Base-by-base conservation (phyloP, 805 yeast genomes). In the Kodamaea laetipori region DNA sequence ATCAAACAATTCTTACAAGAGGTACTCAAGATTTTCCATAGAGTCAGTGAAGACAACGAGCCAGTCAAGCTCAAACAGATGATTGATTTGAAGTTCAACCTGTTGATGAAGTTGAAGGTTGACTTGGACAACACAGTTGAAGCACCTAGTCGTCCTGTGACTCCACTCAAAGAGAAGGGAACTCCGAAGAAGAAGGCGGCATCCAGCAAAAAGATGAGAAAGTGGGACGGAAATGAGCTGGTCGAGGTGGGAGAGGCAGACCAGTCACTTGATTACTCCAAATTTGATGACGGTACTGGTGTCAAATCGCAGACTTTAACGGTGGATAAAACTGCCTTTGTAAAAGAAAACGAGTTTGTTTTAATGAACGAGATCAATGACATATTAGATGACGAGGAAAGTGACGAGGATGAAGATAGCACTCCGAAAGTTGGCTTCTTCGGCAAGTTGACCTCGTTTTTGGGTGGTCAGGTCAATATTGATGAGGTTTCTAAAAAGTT, bases 401-500 rank as follows among this genome's bases (percentile, higher is more conserved):
- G 61, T 17, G 66, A 61, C 3, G 61, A 53, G 2, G 65, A 57
- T 0, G 60, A 55, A 4, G 54, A 46, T 2, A 46, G 36, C 2
- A 50, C 35, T 2, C 40, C 46, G 4, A 19, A 35, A 7, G 46
- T 41, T 9, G 65, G 69, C 5, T 62, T 71, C 45, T 62, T 71
- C 38, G 53, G 63, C 4, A 69, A 67, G 41, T 45, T 71, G 12
- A 35, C 67, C 0, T 63, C 70, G 3, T 71, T 63, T 45, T 69
- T 71, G 30, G 74, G 74, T 4, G 55, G 64, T 3, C 53, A 65
- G 0, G 58, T 62, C 3, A 59, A 90, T 56, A 70, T 92, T 44
- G 75, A 75, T 28, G 80, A 81, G 33, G 82, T 88, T 2, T 67
- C 86, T 16, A 73, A 73, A 30, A 79, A 82, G 34, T 76, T 94